Percentiles rank a stretch among this genome's conserved stretches.
phyloP scores from a whole-genome alignment of 78 protist genomes.

The Cyanophora paradoxa region DNA sequence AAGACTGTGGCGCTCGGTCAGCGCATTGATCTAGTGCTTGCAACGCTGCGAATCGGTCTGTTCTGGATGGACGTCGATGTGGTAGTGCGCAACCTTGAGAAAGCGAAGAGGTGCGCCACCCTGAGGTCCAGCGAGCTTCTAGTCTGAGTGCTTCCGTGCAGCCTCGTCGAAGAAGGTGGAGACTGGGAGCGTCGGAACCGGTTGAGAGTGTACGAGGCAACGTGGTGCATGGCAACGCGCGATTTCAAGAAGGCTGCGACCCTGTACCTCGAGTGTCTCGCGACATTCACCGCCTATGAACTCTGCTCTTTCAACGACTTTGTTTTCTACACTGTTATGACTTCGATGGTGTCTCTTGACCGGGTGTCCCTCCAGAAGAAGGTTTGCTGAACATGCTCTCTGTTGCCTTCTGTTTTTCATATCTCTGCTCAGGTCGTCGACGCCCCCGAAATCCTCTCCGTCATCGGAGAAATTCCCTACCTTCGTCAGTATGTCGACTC shows the following conservation, averaged over 20 bases:
- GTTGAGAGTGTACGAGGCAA: constrained; percentile 88
- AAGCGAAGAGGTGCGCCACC: constrained; percentile 48
- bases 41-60: constrained; percentile 74
- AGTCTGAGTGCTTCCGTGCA: not conserved
- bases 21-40: constrained; percentile 75
- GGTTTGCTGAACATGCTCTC: constrained; percentile 6
- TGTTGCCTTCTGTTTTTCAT: not conserved
- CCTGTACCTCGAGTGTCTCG: constrained; percentile 68
- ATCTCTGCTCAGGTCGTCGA: constrained; percentile 57
- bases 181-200: constrained; percentile 98
- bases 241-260: constrained; percentile 70
- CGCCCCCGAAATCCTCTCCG: constrained; percentile 86
- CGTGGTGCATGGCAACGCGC: constrained; percentile 58
- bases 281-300: constrained; percentile 77
- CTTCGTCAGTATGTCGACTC: constrained; percentile 35
- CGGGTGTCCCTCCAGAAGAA: constrained; percentile 46
- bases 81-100: constrained; percentile 48
- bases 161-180: constrained; percentile 74
- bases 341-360: constrained; percentile 56
- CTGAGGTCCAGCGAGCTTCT: not conserved
- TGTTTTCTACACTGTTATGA: constrained; percentile 66
- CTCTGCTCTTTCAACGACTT: constrained; percentile 37
- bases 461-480: constrained; percentile 46
- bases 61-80: constrained; percentile 70
- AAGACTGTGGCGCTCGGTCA: constrained; percentile 88